Evolutionary conservation across 2,329 filamentous ascomycete genomes (phyloP).

Genomic region (Clathrospora elynae): DNA sequence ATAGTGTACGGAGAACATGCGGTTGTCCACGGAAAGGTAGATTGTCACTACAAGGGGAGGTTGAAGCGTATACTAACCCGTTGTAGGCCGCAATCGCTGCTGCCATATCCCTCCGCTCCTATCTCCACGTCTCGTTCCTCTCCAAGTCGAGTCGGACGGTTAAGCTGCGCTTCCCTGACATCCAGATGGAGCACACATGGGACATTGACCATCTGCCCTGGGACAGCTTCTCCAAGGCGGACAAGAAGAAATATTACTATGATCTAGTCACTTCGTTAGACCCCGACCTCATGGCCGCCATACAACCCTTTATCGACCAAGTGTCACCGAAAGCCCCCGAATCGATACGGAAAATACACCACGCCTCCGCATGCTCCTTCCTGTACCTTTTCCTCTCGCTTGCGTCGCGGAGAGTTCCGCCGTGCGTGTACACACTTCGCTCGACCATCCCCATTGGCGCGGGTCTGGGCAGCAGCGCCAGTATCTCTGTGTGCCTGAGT

Average conservation of each 20-base stretch:
- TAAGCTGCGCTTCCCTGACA: slow-evolving; percentile 87
- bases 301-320: slow-evolving; percentile 75
- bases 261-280: slow-evolving; percentile 81
- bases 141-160: slow-evolving; percentile 91
- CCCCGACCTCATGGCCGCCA: slow-evolving; percentile 75
- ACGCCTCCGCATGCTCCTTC: slow-evolving; percentile 80
- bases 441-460: slow-evolving; percentile 93
- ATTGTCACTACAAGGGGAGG: slow-evolving; percentile 16
- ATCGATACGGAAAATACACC: slow-evolving; percentile 80
- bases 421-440: slow-evolving; percentile 85
- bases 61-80: slow-evolving; percentile 18
- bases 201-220: slow-evolving; percentile 91
- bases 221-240: slow-evolving; percentile 75
- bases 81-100: slow-evolving; percentile 87
- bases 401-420: slow-evolving; percentile 76
- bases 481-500: slow-evolving; percentile 86
- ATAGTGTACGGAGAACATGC: slow-evolving; percentile 98
- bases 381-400: slow-evolving; percentile 92
- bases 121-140: slow-evolving; percentile 91
- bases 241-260: slow-evolving; percentile 95
- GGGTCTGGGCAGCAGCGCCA: slow-evolving; percentile 91
- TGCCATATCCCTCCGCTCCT: slow-evolving; percentile 91
- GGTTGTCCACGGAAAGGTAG: slow-evolving; percentile 93
- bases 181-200: slow-evolving; percentile 89
- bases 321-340: slow-evolving; percentile 71